phyloP scores from a whole-genome alignment of 139 green algal species.

The Picochlorum sp. region DNA sequence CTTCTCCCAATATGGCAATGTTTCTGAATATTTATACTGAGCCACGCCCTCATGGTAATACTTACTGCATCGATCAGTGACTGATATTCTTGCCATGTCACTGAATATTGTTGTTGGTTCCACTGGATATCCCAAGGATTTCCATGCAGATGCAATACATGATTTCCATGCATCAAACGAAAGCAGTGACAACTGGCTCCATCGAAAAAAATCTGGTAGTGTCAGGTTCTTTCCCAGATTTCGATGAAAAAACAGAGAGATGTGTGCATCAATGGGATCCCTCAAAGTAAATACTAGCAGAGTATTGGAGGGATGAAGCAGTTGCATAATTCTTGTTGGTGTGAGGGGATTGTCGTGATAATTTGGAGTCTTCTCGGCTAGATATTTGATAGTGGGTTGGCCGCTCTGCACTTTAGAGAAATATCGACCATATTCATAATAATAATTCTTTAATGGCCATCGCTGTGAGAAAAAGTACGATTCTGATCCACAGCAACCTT shows the following conservation, averaged over 20 bases:
- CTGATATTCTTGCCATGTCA: neutral
- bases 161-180: neutral
- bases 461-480: slow-evolving; percentile 6
- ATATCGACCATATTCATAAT: neutral
- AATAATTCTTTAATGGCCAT: neutral
- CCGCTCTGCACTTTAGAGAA: neutral
- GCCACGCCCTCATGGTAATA: neutral
- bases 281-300: neutral
- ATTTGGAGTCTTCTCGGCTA: slow-evolving; percentile 5
- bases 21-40: slow-evolving; percentile 1
- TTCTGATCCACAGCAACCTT: slow-evolving; percentile 3
- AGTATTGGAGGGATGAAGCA: neutral
- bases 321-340: neutral
- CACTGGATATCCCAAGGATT: neutral
- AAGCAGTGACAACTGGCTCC: neutral
- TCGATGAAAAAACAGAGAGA: neutral
- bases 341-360: neutral
- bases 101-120: neutral
- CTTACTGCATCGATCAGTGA: too few species aligned
- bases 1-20: neutral
- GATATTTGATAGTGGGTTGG: neutral
- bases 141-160: neutral
- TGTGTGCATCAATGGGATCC: slow-evolving; percentile 3
- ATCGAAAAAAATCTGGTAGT: neutral
- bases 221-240: neutral